Base-by-base conservation (phyloP, 768 basidiomycete species). In the Pleurotus cornucopiae region DNA sequence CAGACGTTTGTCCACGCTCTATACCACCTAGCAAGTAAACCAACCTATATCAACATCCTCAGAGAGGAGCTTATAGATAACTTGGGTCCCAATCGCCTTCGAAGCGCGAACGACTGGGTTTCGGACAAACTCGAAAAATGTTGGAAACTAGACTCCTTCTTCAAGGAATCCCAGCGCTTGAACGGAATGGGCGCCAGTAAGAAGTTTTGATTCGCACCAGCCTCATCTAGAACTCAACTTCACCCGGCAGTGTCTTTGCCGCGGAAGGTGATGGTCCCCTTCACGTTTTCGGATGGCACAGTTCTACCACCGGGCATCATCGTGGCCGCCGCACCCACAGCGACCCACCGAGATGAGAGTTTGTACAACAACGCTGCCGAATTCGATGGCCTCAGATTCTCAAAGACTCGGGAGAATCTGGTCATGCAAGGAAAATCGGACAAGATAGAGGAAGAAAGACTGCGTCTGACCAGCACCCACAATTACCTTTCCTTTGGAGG, bases 241-340 rank as follows among this genome's bases (percentile, higher is more conserved):
- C 23, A 23, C 23, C 23, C 23, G 5, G 4, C 23, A 58, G 57
- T 54, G 38, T 30, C 51, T 14, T 18, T 60, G 49, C 41, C 23
- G 16, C 54, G 62, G 13, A 45, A 59, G 45, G 56, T 45, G 5
- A 40, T 61, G 39, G 18, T 26, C 21, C 56, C 57, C 23, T 63
- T 61, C 34, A 46, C 48, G 4, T 63, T 63, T 43, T 61, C 62
- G 5, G 49, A 63, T 40, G 62, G 62, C 14, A 61, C 62, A 12
- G 47, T 45, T 12, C 45, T 62, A 14, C 61, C 61, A 37, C 47
- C 53, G 21, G 61, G 61, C 16, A 41, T 34, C 3, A 46, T 60
- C 12, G 40, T 62, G 6, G 9, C 37, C 16, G 43, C 49, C 11
- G 58, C 59, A 20, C 43, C 59, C 13, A 30, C 43, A 45, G 51